Percentiles rank a stretch among this genome's conserved stretches.
Conservation (phyloP, 2,329 filamentous ascomycete genomes). For the Epicoccum nigrum region DNA sequence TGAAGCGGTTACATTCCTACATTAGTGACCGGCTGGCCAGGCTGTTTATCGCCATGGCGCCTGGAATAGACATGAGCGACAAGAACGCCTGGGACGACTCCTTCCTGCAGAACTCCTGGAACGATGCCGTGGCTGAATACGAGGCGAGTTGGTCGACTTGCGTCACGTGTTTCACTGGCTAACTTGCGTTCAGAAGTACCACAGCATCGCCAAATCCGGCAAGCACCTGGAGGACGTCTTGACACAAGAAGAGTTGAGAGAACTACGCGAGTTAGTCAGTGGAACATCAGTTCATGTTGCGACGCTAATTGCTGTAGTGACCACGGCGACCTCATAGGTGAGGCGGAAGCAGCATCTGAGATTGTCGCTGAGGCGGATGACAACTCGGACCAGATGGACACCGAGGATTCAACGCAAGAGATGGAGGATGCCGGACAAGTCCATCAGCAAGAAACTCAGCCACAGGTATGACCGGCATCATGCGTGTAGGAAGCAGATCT, state of each 20-base stretch:
- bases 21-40: too few species aligned
- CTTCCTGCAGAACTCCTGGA: constrained; percentile 43
- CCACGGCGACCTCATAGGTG: constrained; percentile 39
- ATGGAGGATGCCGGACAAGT: constrained; percentile 19
- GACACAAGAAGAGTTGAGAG: constrained; percentile 38
- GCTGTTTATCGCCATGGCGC: constrained; percentile 25
- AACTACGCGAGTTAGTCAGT: constrained; percentile 35
- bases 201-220: constrained; percentile 45
- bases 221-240: constrained; percentile 46
- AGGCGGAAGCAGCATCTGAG: constrained; percentile 25
- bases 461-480: constrained; percentile 34
- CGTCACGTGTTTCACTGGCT: constrained; percentile 12
- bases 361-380: constrained; percentile 25
- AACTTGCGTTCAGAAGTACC: constrained; percentile 42
- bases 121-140: constrained; percentile 46
- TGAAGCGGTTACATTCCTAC: too few species aligned
- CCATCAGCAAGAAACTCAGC: constrained; percentile 19
- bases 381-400: constrained; percentile 31
- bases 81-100: constrained; percentile 49
- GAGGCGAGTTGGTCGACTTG: constrained; percentile 27
- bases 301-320: constrained; percentile 35
- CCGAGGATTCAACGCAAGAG: constrained; percentile 29
- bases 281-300: background rate
- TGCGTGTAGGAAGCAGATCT: constrained; percentile 19
- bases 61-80: constrained; percentile 37